Base-by-base conservation (phyloP, 2,329 filamentous ascomycete species). In the Cladosporium cucumerinum region DNA sequence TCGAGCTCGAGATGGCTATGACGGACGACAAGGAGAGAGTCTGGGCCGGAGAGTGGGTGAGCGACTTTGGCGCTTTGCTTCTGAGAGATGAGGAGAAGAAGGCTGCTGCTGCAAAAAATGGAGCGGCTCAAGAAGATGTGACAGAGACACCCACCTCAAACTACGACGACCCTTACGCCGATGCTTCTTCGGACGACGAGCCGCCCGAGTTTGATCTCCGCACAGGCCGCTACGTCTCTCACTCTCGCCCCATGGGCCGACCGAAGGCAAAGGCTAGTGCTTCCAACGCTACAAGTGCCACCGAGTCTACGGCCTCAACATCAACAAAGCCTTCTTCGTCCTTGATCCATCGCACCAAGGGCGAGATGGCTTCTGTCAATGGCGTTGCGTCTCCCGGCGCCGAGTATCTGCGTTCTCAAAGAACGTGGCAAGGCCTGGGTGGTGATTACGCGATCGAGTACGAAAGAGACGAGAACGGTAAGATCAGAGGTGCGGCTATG, bases 371-470 rank as follows among this genome's bases (percentile, higher is more conserved):
- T 0, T 88, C 88, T 54, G 87, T 98, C 70, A 94, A 93, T 60
- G 92, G 93, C 7, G 86, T 94, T 0, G 83, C 90, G n/a, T 98
- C 94, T 54, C 95, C 95, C 0, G 95, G 92, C 0, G 95, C 95
- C 0, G 92, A 97, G 76, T 98, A 86, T 71, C 79, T 99, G 68
- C 86, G 89, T 34, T 90, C 89, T 3, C 86, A 93, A 72, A 82
- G 95, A 64, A 96, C 92, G 4, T 99, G 95, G 95, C 90, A 90
- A 73, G 95, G 95, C 0, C 79, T 99, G 26, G 95, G 95, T 0
- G 96, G 87, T 67, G 95, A 99, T 75, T 96, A 93, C 72, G 82
- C 84, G 65, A 82, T 86, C 66, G 79, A 78, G 69, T 86, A 86
- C 68, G 85, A 88, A 32, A 82, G 85, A n/a, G 82, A 84, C 57